Percentiles rank a stretch among this genome's conserved stretches.
Conservation (phyloP, 202 grass and related monocot genomes). For the Schoenoplectus triqueter region DNA sequence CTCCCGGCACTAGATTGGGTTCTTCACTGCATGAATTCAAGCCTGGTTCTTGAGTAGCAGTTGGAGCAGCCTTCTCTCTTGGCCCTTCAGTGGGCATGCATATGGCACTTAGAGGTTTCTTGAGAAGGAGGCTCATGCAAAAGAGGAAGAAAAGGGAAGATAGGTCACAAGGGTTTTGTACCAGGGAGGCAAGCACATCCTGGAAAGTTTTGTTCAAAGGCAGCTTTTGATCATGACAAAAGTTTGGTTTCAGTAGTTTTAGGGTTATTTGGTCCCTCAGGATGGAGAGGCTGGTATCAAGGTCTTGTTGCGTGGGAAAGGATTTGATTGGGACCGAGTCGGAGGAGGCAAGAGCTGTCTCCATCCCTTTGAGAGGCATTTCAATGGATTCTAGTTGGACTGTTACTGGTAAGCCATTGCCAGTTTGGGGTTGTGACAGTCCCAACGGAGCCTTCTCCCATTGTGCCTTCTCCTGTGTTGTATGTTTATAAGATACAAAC, state of each 20-base stretch:
- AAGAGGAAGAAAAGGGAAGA: constrained; percentile 67
- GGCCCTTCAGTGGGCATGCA: background rate
- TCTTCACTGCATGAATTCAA: constrained; percentile 24
- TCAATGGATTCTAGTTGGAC: constrained; percentile 45
- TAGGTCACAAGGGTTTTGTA: constrained; percentile 38
- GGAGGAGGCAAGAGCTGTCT: constrained; percentile 49
- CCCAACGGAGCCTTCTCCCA: constrained; percentile 60
- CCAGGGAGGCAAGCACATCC: background rate
- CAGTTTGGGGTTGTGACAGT: constrained; percentile 9
- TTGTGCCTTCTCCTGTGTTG: constrained; percentile 54
- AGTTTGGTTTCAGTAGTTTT: constrained; percentile 45
- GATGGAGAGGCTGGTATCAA: constrained; percentile 34
- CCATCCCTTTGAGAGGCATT: constrained; percentile 66
- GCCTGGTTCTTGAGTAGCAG: constrained; percentile 27
- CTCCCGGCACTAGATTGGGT: background rate
- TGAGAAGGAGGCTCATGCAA: constrained; percentile 54
- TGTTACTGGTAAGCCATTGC: constrained; percentile 15
- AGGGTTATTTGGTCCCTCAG: constrained; percentile 63
- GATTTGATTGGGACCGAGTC: constrained; percentile 29
- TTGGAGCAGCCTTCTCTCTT: constrained; percentile 39
- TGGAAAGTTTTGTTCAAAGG: constrained; percentile 32
- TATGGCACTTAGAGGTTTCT: background rate
- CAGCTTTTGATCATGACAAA: background rate
- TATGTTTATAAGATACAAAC: background rate
- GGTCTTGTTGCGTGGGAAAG: constrained; percentile 27